Percentiles rank a stretch among this genome's conserved stretches.
Conservation (phyloP, 352 stramenopile species). For the Globisporangium ultimum region DNA sequence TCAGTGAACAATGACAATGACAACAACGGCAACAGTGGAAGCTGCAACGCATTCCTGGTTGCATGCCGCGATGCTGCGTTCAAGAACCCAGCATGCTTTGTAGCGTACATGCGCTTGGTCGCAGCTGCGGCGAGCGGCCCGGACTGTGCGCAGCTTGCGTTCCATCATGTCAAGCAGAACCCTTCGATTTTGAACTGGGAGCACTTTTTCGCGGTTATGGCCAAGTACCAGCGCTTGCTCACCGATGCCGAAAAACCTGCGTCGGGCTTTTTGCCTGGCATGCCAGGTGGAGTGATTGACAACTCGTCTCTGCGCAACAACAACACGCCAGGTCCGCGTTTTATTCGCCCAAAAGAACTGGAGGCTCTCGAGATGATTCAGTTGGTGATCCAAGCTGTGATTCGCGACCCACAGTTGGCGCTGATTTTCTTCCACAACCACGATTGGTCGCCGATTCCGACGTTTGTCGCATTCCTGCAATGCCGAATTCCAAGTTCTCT, state of each 20-base stretch:
- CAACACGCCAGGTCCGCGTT: slow-evolving; percentile 43
- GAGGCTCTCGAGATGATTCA: slow-evolving; percentile 82
- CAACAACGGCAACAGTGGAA: slow-evolving; percentile 29
- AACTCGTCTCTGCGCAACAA: slow-evolving; percentile 10
- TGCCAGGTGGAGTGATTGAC: slow-evolving; percentile 9
- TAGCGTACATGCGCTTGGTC: slow-evolving; percentile 75
- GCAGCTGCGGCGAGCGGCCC: slow-evolving; percentile 58
- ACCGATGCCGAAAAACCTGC: slow-evolving; percentile 63
- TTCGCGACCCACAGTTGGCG: slow-evolving; percentile 67
- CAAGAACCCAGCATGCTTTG: slow-evolving; percentile 71
- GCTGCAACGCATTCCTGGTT: slow-evolving; percentile 61
- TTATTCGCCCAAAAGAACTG: slow-evolving; percentile 80
- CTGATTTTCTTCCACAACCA: slow-evolving; percentile 87
- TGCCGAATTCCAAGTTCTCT: slow-evolving; percentile 80
- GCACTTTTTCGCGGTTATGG: slow-evolving; percentile 82
- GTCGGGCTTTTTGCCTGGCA: slow-evolving; percentile 28
- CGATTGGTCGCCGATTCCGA: slow-evolving; percentile 78
- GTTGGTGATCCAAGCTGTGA: slow-evolving; percentile 71
- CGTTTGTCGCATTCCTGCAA: slow-evolving; percentile 80
- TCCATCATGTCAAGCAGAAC: slow-evolving; percentile 87
- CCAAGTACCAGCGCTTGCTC: slow-evolving; percentile 80
- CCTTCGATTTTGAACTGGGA: slow-evolving; percentile 76
- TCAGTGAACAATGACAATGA: slow-evolving; percentile 29
- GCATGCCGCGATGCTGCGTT: slow-evolving; percentile 67
- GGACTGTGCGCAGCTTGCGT: slow-evolving; percentile 71